Base-by-base conservation (phyloP, 352 stramenopile species). In the Phytophthora sansomeana region DNA sequence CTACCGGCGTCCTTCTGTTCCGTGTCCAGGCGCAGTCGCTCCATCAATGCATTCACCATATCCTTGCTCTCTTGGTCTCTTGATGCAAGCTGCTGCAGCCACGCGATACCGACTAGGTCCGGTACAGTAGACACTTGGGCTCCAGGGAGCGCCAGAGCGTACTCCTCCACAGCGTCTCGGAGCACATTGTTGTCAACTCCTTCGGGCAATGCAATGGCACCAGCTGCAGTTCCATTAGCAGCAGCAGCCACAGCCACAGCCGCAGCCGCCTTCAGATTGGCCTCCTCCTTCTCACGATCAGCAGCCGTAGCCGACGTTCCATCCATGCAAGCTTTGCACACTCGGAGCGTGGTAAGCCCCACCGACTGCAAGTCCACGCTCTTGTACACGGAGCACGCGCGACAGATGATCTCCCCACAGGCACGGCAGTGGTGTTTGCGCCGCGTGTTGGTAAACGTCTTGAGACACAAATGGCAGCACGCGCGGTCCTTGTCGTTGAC, bases 361-460 rank as follows among this genome's bases (percentile, higher is more conserved):
- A 95, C 82, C 7, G 75, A 83, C 52, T 85, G 84, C 30, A 95
- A 70, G 38, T 95, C 83, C 26, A 93, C 86, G 21, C 73, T 85
- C 62, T 92, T 90, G 73, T 90, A 90, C 16, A 92, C 55, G n/a
- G 83, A 93, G 57, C 87, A 95, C 36, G 71, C 75, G 50, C 84
- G 78, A 60, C 87, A 95, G 51, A 95, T 95, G 58, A 95, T 89
- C 72, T 95, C 87, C n/a, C 87, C 85, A 41, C 87, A 95, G 1
- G 81, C 82, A 17, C 87, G 82, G 65, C 85, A 93, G 69, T 95
- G 87, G 58, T 95, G 87, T 63, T 89, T 88, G 24, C 87, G 81
- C 4, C 87, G 69, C 48, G 85, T 92, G 69, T 84, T 91, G 26
- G 81, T 89, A 61, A 95, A 95, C 9, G 81, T 91, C 75, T 92